phyloP scores from a whole-genome alignment of 371 early-diverging fungal genomes.

The Mucor circinelloides region DNA sequence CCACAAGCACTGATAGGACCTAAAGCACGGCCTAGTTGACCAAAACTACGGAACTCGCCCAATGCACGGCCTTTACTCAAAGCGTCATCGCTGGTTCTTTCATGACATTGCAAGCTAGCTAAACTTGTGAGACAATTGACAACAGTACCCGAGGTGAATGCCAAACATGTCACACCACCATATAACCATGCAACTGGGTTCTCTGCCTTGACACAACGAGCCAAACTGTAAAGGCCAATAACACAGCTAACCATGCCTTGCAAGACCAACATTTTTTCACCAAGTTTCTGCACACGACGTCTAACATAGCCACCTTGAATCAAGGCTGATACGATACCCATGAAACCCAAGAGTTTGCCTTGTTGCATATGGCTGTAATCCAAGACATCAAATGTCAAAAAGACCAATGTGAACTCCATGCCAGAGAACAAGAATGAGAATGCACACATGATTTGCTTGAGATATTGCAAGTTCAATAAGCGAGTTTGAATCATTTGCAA shows the following conservation, averaged over 20 bases:
- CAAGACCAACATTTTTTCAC: slow-evolving; percentile 72
- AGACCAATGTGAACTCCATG: slow-evolving; percentile 98
- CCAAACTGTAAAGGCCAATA: slow-evolving; percentile 69
- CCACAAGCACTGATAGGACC: slow-evolving; percentile 90
- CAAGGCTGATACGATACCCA: slow-evolving; percentile 86
- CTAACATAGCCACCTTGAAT: slow-evolving; percentile 95
- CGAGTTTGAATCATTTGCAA: slow-evolving; percentile 24
- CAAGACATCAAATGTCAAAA: slow-evolving; percentile 91
- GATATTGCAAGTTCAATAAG: slow-evolving; percentile 46
- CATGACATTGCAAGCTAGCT: slow-evolving; percentile 62
- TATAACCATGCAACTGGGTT: slow-evolving; percentile 26
- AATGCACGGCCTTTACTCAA: slow-evolving; percentile 72
- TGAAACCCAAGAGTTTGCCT: slow-evolving; percentile 84
- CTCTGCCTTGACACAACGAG: slow-evolving; percentile 42
- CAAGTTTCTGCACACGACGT: slow-evolving; percentile 66
- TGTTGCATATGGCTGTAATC: slow-evolving; percentile 87
- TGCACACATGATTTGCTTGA: slow-evolving; percentile 78
- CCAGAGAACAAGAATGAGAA: slow-evolving; percentile 94
- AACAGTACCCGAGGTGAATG: slow-evolving; percentile 92
- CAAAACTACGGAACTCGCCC: slow-evolving; percentile 86
- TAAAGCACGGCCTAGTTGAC: slow-evolving; percentile 90
- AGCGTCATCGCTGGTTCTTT: slow-evolving; percentile 25
- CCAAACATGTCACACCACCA: slow-evolving; percentile 75
- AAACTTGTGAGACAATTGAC: slow-evolving; percentile 88
- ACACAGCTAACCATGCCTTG: slow-evolving; percentile 82